phyloP scores from a whole-genome alignment of 495 filamentous ascomycete genomes.

The Darksidea phi region DNA sequence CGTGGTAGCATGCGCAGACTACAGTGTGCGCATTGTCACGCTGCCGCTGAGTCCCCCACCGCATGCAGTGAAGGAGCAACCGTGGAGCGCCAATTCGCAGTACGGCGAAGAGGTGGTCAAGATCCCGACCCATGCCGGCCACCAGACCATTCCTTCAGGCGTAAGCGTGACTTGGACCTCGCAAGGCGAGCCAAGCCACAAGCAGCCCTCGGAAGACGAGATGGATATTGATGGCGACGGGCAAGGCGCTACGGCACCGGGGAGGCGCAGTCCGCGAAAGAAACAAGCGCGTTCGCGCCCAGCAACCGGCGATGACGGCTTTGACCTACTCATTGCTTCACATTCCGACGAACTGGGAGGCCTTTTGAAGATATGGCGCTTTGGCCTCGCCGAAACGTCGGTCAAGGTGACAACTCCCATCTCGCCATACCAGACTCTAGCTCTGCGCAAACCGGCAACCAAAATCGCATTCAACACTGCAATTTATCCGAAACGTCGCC shows the following conservation, averaged over 20 bases:
- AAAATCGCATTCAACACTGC: slow-evolving; percentile 73
- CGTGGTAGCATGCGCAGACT: slow-evolving; percentile 67
- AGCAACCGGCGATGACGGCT: slow-evolving; percentile 32
- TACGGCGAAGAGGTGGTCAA: slow-evolving; percentile 32
- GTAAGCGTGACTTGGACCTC: slow-evolving; percentile 67
- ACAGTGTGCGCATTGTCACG: slow-evolving; percentile 64
- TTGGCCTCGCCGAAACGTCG: slow-evolving; percentile 44
- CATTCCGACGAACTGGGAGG: slow-evolving; percentile 68
- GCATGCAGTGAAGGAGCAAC: slow-evolving; percentile 46
- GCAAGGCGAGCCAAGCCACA: slow-evolving; percentile 40
- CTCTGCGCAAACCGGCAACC: slow-evolving; percentile 63
- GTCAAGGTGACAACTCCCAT: slow-evolving; percentile 15
- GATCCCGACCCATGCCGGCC: slow-evolving; percentile 28
- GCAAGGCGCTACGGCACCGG: slow-evolving; percentile 2
- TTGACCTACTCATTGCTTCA: slow-evolving; percentile 60
- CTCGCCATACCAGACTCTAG: slow-evolving; percentile 24
- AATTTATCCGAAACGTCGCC: slow-evolving; percentile 55
- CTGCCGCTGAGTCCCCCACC: slow-evolving; percentile 75
- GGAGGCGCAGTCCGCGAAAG: slow-evolving; percentile 1
- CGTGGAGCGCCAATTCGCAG: slow-evolving; percentile 6
- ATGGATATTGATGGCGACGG: slow-evolving; percentile 31
- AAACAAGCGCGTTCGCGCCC: slow-evolving; percentile 24
- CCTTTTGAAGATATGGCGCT: slow-evolving; percentile 55
- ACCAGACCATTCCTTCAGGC: slow-evolving; percentile 51
- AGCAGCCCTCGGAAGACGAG: slow-evolving; percentile 37